phyloP scores from a whole-genome alignment of 306 rosid species.

The Quercus aquifolioides region DNA sequence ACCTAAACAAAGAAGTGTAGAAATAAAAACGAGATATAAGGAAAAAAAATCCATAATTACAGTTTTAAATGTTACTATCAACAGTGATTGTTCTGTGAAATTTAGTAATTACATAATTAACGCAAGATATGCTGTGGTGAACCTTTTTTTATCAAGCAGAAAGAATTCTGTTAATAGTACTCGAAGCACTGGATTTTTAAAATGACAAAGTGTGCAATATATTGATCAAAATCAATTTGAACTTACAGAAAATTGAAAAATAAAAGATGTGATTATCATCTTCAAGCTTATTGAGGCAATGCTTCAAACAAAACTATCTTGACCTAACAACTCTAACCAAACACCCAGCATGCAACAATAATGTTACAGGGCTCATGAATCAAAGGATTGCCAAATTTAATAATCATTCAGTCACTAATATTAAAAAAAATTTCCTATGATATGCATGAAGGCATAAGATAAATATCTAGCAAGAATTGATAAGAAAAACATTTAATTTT shows the following conservation, averaged over 20 bases:
- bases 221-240: neutral
- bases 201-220: neutral
- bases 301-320: neutral
- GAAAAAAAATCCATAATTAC: neutral
- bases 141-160: neutral
- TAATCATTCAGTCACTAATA: too few relatives aligned
- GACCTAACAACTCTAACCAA: neutral
- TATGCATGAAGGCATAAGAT: neutral
- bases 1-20: constrained; percentile 28
- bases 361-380: neutral
- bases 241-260: neutral
- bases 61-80: neutral
- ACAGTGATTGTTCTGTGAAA: neutral
- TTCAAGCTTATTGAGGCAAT: neutral
- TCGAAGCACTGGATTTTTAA: neutral
- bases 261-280: neutral
- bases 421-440: neutral
- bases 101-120: neutral
- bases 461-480: neutral
- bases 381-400: too few relatives aligned
- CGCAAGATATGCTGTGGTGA: neutral
- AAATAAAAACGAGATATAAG: neutral
- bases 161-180: neutral
- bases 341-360: neutral
- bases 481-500: too few relatives aligned